Conservation (phyloP, 2,329 filamentous ascomycete species). For the Cladosporium velox region DNA sequence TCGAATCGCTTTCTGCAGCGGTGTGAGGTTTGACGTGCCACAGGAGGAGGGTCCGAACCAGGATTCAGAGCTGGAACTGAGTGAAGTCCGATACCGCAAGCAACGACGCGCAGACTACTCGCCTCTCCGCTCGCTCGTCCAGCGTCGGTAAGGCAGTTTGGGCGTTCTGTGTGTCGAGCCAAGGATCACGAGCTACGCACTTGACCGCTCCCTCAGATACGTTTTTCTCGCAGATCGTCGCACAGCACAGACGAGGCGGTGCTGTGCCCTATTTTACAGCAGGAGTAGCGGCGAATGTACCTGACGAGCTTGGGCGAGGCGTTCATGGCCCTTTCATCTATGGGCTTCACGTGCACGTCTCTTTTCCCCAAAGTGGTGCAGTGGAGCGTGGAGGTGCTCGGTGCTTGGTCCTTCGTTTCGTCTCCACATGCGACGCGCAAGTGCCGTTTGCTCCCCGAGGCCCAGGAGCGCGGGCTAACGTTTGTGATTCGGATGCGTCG, state of each 20-base stretch:
- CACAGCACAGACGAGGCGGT: conserved; percentile 9
- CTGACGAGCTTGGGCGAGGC: conserved; percentile 13
- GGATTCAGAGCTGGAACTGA: neutral
- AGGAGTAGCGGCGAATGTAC: neutral
- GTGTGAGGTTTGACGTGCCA: conserved; percentile 8
- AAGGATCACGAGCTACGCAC: conserved; percentile 12
- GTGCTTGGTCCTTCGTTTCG: neutral
- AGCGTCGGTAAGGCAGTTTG: neutral
- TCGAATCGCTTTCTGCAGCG: conserved; percentile 1
- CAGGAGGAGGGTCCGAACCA: conserved; percentile 2
- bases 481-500: conserved; percentile 62
- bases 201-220: conserved; percentile 17
- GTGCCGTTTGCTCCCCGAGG: conserved; percentile 69
- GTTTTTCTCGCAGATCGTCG: conserved; percentile 6
- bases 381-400: neutral
- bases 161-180: conserved; percentile 5
- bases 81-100: conserved; percentile 9
- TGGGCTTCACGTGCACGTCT: conserved; percentile 7
- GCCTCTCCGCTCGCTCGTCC: neutral
- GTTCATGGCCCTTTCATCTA: neutral
- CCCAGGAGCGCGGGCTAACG: conserved; percentile 82
- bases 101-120: neutral
- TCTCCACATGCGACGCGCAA: conserved; percentile 16
- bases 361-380: neutral
- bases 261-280: conserved; percentile 3